Conservation (phyloP, 352 stramenopile species). For the Phytophthora pini region DNA sequence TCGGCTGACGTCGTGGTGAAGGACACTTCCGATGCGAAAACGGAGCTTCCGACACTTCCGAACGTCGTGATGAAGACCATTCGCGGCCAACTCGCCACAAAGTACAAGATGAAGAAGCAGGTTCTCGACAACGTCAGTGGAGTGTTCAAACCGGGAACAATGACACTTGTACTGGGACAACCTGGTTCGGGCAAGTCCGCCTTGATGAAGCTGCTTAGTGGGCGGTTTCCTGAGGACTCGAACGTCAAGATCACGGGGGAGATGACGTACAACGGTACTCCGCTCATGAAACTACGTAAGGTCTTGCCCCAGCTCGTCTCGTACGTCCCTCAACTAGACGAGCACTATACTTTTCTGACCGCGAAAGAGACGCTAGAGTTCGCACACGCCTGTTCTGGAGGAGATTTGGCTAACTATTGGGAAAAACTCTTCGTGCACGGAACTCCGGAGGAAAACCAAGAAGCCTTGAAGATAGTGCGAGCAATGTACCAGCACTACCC, state of each 20-base stretch:
- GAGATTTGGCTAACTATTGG: conserved; percentile 15
- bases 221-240: conserved; percentile 8
- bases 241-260: conserved; percentile 19
- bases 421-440: conserved; percentile 7
- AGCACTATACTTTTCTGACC: conserved; percentile 18
- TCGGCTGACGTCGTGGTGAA: conserved; percentile 14
- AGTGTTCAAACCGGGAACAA: conserved; percentile 19
- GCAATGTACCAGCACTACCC: conserved; percentile 21
- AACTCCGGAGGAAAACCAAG: conserved; percentile 11
- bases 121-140: conserved; percentile 18
- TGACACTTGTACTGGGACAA: conserved; percentile 23
- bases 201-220: conserved; percentile 30
- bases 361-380: conserved; percentile 23
- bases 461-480: conserved; percentile 10
- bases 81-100: conserved; percentile 1
- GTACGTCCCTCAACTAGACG: conserved; percentile 17
- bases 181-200: conserved; percentile 25
- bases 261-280: conserved; percentile 21
- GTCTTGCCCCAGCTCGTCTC: conserved; percentile 23
- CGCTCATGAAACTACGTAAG: neutral
- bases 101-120: conserved; percentile 11
- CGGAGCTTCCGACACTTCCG: conserved; percentile 10
- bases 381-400: conserved; percentile 17
- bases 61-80: conserved; percentile 8
- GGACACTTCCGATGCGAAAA: conserved; percentile 14